These are phyloP conservation scores for Nepenthes gracilis DNA, from an alignment of 148 eudicot genomes.

Conservation along the genomic window DNA sequence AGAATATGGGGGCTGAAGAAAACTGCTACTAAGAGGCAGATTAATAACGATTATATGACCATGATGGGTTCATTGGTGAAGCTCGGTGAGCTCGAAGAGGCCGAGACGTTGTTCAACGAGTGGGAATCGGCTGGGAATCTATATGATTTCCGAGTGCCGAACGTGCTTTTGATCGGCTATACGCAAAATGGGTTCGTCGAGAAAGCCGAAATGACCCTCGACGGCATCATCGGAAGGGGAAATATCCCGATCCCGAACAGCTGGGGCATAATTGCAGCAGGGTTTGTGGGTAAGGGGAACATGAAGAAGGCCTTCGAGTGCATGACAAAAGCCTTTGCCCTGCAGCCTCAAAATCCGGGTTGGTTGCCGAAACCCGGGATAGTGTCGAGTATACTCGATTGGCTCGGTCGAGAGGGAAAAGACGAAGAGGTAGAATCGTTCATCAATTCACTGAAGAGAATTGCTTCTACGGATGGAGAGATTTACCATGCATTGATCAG, in stretches of 20 bases:
- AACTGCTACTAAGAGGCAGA: slow-evolving; percentile 18
- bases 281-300: slow-evolving; percentile 18
- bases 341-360: slow-evolving; percentile 18
- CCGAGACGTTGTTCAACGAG: slow-evolving; percentile 27
- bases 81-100: slow-evolving; percentile 32
- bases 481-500: slow-evolving; percentile 20
- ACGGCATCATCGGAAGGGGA: slow-evolving; percentile 20
- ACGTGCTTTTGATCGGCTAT: slow-evolving; percentile 34
- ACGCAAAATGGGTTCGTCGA: slow-evolving; percentile 23
- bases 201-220: slow-evolving; percentile 36
- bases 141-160: slow-evolving; percentile 42
- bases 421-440: slow-evolving; percentile 28
- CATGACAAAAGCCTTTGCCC: slow-evolving; percentile 35
- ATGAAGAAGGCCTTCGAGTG: slow-evolving; percentile 32
- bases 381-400: slow-evolving; percentile 19
- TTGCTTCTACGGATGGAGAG: slow-evolving; percentile 12
- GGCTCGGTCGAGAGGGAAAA: slow-evolving; percentile 35
- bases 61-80: slow-evolving; percentile 36
- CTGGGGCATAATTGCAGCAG: slow-evolving; percentile 39
- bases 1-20: slow-evolving; percentile 37
- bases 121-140: slow-evolving; percentile 31
- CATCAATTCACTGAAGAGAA: slow-evolving; percentile 18
- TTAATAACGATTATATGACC: slow-evolving; percentile 33
- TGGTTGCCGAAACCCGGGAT: slow-evolving; percentile 37
- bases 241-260: slow-evolving; percentile 32